Conservation (phyloP, 1,139 yeast species). For the Hanseniaspora uvarum region DNA sequence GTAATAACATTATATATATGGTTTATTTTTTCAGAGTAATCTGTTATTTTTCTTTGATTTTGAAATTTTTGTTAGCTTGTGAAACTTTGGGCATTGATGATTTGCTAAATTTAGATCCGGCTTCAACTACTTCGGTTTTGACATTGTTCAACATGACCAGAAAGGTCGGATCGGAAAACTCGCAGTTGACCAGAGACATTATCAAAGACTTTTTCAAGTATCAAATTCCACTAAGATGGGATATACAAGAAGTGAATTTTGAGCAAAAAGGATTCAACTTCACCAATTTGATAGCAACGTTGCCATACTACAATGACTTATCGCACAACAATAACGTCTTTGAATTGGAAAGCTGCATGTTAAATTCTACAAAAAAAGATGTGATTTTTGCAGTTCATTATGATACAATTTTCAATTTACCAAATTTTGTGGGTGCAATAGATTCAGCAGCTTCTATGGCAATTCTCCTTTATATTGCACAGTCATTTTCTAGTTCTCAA, state of each 20-base stretch:
- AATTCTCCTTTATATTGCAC: slow-evolving; percentile 39
- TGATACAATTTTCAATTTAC: slow-evolving; percentile 41
- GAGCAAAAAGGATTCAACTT: slow-evolving; percentile 35
- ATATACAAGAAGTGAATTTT: slow-evolving; percentile 36
- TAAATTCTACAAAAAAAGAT: slow-evolving; percentile 19
- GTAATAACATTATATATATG: not conserved
- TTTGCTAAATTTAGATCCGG: not conserved
- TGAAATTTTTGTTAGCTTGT: not conserved
- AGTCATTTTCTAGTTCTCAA: slow-evolving; percentile 29
- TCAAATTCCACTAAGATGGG: slow-evolving; percentile 30
- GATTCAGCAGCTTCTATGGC: slow-evolving; percentile 53
- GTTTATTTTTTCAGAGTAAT: not conserved
- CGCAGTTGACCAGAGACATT: slow-evolving; percentile 1
- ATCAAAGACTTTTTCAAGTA: slow-evolving; percentile 4
- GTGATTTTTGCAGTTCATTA: slow-evolving; percentile 46
- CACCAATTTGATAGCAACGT: slow-evolving; percentile 38
- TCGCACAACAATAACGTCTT: not conserved
- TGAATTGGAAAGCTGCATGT: slow-evolving; percentile 19
- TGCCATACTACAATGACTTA: slow-evolving; percentile 17
- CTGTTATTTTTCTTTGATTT: not conserved
- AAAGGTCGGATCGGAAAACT: slow-evolving; percentile 3
- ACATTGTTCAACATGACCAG: slow-evolving; percentile 13
- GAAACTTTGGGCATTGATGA: not conserved
- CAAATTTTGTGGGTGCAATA: slow-evolving; percentile 50
- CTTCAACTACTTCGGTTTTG: slow-evolving; percentile 1